Base-by-base conservation (phyloP, 441 rosid genomes). In the Erodium moschatum region DNA sequence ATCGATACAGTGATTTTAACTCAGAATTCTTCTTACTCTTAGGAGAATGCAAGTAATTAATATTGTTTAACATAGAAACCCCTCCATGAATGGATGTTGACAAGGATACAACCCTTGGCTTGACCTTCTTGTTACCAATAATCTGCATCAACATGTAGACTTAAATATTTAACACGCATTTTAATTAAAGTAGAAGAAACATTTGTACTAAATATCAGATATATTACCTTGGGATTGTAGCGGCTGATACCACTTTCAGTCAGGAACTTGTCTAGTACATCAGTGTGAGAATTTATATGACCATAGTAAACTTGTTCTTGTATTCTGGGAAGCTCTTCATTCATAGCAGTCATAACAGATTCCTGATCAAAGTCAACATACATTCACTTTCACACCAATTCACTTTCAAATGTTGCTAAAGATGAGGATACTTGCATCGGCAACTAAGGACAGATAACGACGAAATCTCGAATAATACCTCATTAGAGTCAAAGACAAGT, bases 231-330 rank as follows among this genome's bases (percentile, higher is more conserved):
- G 64, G 97, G 96, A 78, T 89, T 95, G 81, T 90, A 92, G 75
- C 99, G 96, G 82, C 82, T 84, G 72, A 95, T 76, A 76, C 97
- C 94, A 84, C 74, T 85, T 84, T 92, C 98, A 21, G 91, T 84
- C 21, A 95, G 84, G 75, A 89, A 80, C 71, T 95, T 92, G 81
- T 95, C 98, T 79, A 92, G 81, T 69, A 95, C 85, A 77, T 92
- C 86, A 68, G 96, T 89, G 64, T 61, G 89, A 72, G 99, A 89
- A 78, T 80, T 88, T 79, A 92, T 88, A 56, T 87, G 91, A 7
- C 99, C 96, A 66, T 83, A 89, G 73, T 95, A 95, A 79, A 95
- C 98, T 83, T 90, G 96, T 76, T 95, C 99, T 79, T 95, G 97
- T 74, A 95, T 86, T 84, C 86, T 95, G 38, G 93, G 88, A 74